Conservation (phyloP, 768 basidiomycete genomes). For the Daedaleopsis sinensis region DNA sequence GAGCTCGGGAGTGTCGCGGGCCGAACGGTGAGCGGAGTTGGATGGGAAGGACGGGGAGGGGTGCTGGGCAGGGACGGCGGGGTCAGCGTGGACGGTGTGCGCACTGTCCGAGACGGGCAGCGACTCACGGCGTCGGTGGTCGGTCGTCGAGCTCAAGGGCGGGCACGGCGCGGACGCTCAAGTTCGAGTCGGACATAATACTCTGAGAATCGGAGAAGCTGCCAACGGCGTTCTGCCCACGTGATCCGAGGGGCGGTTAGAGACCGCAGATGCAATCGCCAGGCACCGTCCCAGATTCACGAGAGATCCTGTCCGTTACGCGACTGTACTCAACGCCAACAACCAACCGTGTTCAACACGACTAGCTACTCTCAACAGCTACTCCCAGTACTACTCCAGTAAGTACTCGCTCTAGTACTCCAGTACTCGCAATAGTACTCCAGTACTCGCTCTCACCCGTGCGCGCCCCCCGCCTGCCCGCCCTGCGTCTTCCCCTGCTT, state of each 20-base stretch:
- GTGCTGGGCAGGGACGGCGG: not conserved
- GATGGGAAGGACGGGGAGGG: not conserved
- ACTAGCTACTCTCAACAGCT: no score
- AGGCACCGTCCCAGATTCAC: not conserved
- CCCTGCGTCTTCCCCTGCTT: constrained; percentile 24
- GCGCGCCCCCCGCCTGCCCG: no score
- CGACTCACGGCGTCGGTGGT: not conserved
- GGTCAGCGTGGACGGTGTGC: not conserved
- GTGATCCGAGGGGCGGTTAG: not conserved
- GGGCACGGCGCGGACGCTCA: not conserved
- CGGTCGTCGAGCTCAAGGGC: not conserved
- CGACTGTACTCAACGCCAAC: not conserved
- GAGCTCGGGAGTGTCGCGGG: not conserved
- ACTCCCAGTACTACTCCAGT: no score
- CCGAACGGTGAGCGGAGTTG: not conserved
- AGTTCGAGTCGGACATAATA: not conserved
- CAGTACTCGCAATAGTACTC: no score
- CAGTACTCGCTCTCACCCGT: no score
- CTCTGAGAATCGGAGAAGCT: constrained; percentile 22
- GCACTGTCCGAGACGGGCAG: not conserved
- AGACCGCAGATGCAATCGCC: not conserved
- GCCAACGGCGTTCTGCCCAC: constrained; percentile 9
- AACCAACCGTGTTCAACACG: not conserved
- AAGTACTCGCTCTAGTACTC: no score
- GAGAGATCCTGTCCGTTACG: not conserved